Evolutionary conservation across 2,329 filamentous ascomycete species (phyloP).

Genomic region (Alternaria viburni): DNA sequence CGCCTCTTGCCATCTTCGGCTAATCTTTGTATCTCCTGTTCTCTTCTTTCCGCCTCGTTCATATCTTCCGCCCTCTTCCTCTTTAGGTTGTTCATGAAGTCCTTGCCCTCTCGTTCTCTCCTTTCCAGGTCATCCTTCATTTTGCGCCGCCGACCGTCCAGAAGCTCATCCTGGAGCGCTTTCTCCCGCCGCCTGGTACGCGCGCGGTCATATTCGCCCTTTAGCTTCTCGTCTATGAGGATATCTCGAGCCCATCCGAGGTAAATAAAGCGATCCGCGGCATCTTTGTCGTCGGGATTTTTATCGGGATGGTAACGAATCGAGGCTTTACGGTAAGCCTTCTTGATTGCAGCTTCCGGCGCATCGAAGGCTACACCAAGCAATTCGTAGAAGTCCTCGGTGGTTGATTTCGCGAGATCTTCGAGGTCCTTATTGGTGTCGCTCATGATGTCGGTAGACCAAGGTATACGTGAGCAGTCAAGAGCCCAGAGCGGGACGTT

Average conservation of each 20-base stretch:
- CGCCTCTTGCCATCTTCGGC: constrained; percentile 60
- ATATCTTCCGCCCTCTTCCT: constrained; percentile 54
- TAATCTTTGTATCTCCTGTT: constrained; percentile 56
- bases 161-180: constrained; percentile 72
- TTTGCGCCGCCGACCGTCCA: constrained; percentile 73
- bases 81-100: constrained; percentile 45
- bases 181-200: constrained; percentile 74
- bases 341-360: constrained; percentile 74
- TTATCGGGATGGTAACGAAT: constrained; percentile 97
- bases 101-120: constrained; percentile 63
- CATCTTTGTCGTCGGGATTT: constrained; percentile 64
- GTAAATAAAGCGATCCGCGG: constrained; percentile 82
- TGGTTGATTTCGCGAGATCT: constrained; percentile 48
- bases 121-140: constrained; percentile 89
- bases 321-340: constrained; percentile 83
- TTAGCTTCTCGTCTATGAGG: constrained; percentile 72
- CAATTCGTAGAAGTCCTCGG: constrained; percentile 76
- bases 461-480: background rate
- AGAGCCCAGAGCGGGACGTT: background rate
- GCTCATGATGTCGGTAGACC: constrained; percentile 36
- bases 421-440: constrained; percentile 51
- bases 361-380: constrained; percentile 71
- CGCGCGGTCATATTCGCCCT: constrained; percentile 78
- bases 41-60: constrained; percentile 63
- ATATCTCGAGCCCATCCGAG: constrained; percentile 88